phyloP scores from a whole-genome alignment of 164 flowering plant species.

The Echeveria elegans region DNA sequence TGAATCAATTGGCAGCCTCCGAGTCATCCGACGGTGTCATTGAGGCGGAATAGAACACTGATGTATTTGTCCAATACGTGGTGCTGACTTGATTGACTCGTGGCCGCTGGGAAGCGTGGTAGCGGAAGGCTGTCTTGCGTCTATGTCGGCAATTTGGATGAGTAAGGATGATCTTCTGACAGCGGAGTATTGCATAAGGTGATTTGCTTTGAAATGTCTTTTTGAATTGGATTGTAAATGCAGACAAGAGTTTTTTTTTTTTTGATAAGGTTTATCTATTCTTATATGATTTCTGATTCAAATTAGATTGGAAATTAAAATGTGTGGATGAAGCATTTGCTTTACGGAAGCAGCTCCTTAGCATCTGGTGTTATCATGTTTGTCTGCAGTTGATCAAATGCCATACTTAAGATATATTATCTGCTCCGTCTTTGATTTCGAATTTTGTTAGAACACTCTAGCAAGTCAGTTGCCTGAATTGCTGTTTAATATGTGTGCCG shows the following conservation, averaged over 20 bases:
- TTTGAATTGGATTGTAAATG: too few species aligned
- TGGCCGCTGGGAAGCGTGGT: conserved; percentile 90
- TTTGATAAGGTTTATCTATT: background rate
- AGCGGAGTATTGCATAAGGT: conserved; percentile 66
- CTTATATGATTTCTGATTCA: background rate
- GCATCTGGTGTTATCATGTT: background rate
- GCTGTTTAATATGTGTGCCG: too few species aligned
- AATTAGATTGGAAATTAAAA: background rate
- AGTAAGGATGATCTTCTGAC: conserved; percentile 58
- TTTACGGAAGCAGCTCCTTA: background rate
- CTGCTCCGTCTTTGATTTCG: background rate
- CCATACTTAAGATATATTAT: background rate
- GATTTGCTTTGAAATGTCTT: too few species aligned
- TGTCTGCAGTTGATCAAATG: background rate
- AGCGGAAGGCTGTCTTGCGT: conserved; percentile 87
- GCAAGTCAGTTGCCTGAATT: background rate
- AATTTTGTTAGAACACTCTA: background rate
- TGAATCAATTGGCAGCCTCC: too few species aligned
- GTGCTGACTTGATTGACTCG: too few species aligned
- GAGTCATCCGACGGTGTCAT: too few species aligned
- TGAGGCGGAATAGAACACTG: too few species aligned
- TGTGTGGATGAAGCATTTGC: too few species aligned
- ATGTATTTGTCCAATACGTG: too few species aligned
- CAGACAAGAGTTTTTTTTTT: background rate
- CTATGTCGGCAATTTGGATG: conserved; percentile 81